Conservation (phyloP, 768 basidiomycete genomes). For the Cubamyces sp. region DNA sequence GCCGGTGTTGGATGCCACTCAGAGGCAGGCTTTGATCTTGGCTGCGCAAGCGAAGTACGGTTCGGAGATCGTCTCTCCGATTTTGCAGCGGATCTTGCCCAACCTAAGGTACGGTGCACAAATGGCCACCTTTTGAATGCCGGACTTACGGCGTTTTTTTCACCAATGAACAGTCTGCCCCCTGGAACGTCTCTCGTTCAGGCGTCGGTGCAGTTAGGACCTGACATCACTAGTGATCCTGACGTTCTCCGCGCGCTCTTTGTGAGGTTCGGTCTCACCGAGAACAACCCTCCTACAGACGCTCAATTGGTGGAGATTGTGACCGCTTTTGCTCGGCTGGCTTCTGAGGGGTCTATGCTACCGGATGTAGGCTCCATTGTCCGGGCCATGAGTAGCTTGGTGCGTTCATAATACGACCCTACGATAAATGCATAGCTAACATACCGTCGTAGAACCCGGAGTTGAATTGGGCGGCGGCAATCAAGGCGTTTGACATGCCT, state of each 20-base stretch:
- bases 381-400: slow-evolving; percentile 72
- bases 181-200: slow-evolving; percentile 73
- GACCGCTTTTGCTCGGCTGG: slow-evolving; percentile 65
- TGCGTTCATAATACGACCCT: slow-evolving; percentile 44
- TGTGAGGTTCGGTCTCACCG: slow-evolving; percentile 75
- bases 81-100: slow-evolving; percentile 74
- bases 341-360: slow-evolving; percentile 70
- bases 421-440: slow-evolving; percentile 12
- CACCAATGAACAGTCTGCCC: slow-evolving; percentile 52
- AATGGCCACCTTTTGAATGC: not conserved
- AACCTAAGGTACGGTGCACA: slow-evolving; percentile 63
- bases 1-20: slow-evolving; percentile 70
- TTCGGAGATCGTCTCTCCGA: slow-evolving; percentile 71
- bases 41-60: slow-evolving; percentile 83
- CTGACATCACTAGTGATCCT: slow-evolving; percentile 75
- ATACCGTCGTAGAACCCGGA: slow-evolving; percentile 52
- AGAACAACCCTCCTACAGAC: slow-evolving; percentile 71
- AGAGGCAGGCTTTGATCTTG: slow-evolving; percentile 74
- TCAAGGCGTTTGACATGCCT: slow-evolving; percentile 85
- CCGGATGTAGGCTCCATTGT: slow-evolving; percentile 80
- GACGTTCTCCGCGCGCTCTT: slow-evolving; percentile 73
- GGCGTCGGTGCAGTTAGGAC: slow-evolving; percentile 74
- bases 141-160: slow-evolving; percentile 8
- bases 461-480: slow-evolving; percentile 80
- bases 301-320: slow-evolving; percentile 73